These are phyloP conservation scores for Coccinonectria pachysandricola DNA, from an alignment of 2,329 filamentous ascomycete species.

Conservation along the genomic window DNA sequence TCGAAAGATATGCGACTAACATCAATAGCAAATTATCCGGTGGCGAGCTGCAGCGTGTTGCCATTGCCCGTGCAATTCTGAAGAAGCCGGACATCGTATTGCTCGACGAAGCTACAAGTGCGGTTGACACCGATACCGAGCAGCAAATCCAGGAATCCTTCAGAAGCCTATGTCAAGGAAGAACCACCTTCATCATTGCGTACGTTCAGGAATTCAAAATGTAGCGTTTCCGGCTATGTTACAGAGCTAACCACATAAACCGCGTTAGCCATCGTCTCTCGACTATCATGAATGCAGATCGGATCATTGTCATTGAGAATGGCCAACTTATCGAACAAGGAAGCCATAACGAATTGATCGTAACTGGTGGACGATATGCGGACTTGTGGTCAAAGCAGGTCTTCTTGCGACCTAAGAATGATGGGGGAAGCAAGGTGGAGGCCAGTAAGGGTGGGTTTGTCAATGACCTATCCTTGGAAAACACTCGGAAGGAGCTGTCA, in stretches of 20 bases:
- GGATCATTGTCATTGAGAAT: conserved; percentile 54
- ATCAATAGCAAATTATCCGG: conserved; percentile 48
- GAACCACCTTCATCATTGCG: conserved; percentile 59
- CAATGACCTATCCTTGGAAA: conserved; percentile 28
- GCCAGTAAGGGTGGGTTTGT: conserved; percentile 18
- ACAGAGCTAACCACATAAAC: conserved; percentile 28
- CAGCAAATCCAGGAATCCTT: conserved; percentile 56
- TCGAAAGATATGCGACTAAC: conserved; percentile 10
- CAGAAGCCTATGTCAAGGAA: conserved; percentile 44
- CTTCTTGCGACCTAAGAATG: conserved; percentile 33
- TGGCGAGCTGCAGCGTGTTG: conserved; percentile 55
- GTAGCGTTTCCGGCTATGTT: too few relatives aligned
- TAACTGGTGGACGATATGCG: conserved; percentile 49
- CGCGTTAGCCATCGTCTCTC: conserved; percentile 58
- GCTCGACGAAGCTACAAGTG: conserved; percentile 70
- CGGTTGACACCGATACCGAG: conserved; percentile 62
- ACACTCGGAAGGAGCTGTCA: conserved; percentile 23
- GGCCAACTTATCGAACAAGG: conserved; percentile 56
- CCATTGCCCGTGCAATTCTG: conserved; percentile 61
- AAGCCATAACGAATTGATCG: conserved; percentile 47
- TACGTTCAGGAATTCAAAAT: conserved; percentile 26
- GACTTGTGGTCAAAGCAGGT: conserved; percentile 56
- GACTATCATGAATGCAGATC: conserved; percentile 60
- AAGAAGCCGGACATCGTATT: conserved; percentile 67
- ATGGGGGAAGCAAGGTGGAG: conserved; percentile 3